These are phyloP conservation scores for Boletus sp. DNA, from an alignment of 768 basidiomycete species.

Conservation along the genomic window DNA sequence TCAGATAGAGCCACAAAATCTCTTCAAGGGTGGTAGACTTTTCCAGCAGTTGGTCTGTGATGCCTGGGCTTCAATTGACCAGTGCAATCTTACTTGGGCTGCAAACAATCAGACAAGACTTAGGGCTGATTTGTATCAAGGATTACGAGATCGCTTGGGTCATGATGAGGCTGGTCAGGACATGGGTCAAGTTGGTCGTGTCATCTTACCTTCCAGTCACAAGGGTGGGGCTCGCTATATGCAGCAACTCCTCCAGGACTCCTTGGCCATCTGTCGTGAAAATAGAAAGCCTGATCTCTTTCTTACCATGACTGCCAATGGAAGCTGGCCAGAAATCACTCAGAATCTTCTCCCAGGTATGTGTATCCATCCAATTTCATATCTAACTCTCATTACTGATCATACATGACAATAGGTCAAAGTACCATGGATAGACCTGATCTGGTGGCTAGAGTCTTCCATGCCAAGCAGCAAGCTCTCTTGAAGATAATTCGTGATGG, in stretches of 20 bases:
- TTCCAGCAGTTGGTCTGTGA: neutral
- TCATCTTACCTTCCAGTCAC: constrained; percentile 36
- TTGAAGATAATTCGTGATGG: constrained; percentile 37
- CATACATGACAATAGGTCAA: constrained; percentile 25
- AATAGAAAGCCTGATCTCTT: constrained; percentile 44
- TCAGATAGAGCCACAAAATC: neutral
- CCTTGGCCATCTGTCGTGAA: constrained; percentile 42
- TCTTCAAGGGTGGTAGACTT: neutral
- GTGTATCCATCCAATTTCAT: neutral
- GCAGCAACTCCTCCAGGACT: constrained; percentile 44
- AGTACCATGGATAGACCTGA: constrained; percentile 44
- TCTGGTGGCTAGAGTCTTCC: constrained; percentile 45
- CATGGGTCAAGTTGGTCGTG: neutral
- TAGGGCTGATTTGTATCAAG: neutral
- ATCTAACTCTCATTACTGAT: neutral
- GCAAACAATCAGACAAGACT: neutral
- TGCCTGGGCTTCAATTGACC: neutral
- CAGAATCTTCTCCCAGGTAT: constrained; percentile 35
- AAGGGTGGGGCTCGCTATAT: constrained; percentile 42
- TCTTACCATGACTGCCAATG: constrained; percentile 54
- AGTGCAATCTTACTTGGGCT: neutral
- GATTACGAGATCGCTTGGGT: neutral
- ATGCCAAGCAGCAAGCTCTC: constrained; percentile 39
- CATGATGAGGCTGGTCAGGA: neutral
- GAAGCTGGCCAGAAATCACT: constrained; percentile 46